Evolutionary conservation across 2,329 filamentous ascomycete species (phyloP).

Genomic region (Fusarium zealandicum): DNA sequence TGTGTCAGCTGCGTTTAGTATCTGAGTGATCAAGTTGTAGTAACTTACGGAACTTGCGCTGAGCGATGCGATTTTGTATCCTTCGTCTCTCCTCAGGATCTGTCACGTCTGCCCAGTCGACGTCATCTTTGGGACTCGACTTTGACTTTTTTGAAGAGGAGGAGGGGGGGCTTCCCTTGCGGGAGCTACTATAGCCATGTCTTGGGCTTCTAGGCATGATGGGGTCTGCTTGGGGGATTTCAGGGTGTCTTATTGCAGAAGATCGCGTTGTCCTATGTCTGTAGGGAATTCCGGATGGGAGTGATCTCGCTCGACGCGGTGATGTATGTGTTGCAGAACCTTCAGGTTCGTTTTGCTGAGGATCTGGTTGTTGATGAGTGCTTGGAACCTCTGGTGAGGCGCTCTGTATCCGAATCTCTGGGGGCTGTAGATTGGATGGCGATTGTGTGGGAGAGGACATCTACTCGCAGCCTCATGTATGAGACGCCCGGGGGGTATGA

Average conservation of each 20-base stretch:
- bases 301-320: conserved; percentile 26
- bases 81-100: conserved; percentile 75
- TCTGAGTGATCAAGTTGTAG: not conserved
- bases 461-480: conserved; percentile 33
- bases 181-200: conserved; percentile 37
- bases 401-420: conserved; percentile 42
- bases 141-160: conserved; percentile 51
- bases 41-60: conserved; percentile 75
- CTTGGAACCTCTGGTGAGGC: conserved; percentile 35
- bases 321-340: conserved; percentile 23
- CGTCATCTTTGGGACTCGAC: conserved; percentile 51
- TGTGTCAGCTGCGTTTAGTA: conserved; percentile 10
- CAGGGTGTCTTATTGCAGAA: conserved; percentile 8
- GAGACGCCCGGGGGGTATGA: not conserved
- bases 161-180: conserved; percentile 41
- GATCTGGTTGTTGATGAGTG: conserved; percentile 1
- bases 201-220: conserved; percentile 39
- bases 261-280: conserved; percentile 29
- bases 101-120: conserved; percentile 74
- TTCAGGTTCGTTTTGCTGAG: not conserved
- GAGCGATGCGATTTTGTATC: conserved; percentile 79
- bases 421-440: conserved; percentile 26
- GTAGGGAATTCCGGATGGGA: conserved; percentile 6
- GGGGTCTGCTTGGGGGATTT: conserved; percentile 8
- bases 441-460: conserved; percentile 38